Evolutionary conservation across 2,329 filamentous ascomycete species (phyloP).

Genomic region (Venturia oleaginea): DNA sequence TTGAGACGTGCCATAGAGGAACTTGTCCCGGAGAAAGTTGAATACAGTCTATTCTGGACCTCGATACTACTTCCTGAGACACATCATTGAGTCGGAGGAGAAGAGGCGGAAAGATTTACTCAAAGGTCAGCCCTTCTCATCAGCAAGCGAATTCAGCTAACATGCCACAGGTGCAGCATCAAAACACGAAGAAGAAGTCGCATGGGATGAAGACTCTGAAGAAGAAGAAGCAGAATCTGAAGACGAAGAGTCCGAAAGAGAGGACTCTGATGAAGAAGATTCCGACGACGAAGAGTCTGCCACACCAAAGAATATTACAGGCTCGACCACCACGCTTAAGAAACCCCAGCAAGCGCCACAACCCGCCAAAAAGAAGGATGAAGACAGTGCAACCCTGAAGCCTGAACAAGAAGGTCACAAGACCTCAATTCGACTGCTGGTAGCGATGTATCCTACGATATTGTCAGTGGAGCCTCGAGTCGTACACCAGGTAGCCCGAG

Average conservation of each 20-base stretch:
- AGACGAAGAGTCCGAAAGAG: constrained; percentile 50
- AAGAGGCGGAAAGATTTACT: constrained; percentile 78
- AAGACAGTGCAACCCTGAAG: constrained; percentile 31
- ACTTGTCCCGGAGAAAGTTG: constrained; percentile 84
- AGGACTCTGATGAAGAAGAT: constrained; percentile 63
- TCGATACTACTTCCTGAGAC: constrained; percentile 88
- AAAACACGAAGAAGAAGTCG: constrained; percentile 63
- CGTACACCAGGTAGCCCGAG: constrained; percentile 62
- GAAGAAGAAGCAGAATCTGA: constrained; percentile 65
- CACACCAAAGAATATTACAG: constrained; percentile 16
- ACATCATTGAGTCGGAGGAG: constrained; percentile 90
- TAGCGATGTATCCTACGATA: constrained; percentile 92
- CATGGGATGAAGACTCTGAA: constrained; percentile 66
- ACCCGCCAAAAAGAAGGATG: constrained; percentile 25
- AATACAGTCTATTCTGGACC: constrained; percentile 87
- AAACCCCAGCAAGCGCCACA: constrained; percentile 20
- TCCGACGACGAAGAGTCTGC: constrained; percentile 17
- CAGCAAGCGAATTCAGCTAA: constrained; percentile 25
- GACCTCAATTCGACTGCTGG: constrained; percentile 57
- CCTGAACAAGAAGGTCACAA: constrained; percentile 18
- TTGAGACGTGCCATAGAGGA: constrained; percentile 86
- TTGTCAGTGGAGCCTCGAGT: constrained; percentile 60
- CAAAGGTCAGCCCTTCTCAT: constrained; percentile 53
- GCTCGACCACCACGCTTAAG: constrained; percentile 15
- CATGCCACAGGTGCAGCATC: constrained; percentile 50